Conservation (phyloP, 2,329 filamentous ascomycete genomes). For the Diplodia sapinea region DNA sequence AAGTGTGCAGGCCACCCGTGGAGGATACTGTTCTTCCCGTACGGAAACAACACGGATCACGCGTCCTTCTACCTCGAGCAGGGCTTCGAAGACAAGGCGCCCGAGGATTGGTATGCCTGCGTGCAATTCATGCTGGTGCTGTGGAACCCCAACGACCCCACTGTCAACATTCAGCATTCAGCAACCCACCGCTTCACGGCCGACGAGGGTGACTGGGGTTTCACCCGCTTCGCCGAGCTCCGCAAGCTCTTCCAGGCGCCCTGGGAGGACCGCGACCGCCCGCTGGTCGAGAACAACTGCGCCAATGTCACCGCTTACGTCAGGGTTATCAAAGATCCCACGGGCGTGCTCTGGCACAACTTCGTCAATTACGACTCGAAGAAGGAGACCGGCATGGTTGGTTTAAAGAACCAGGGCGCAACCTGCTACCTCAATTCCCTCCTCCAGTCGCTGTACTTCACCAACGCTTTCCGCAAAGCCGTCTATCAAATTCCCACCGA, state of each 20-base stretch:
- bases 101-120: conserved; percentile 95
- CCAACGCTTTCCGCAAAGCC: conserved; percentile 93
- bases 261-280: conserved; percentile 73
- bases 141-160: conserved; percentile 93
- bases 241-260: conserved; percentile 79
- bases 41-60: conserved; percentile 91
- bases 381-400: conserved; percentile 96
- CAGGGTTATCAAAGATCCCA: conserved; percentile 82
- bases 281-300: conserved; percentile 76
- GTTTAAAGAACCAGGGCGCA: conserved; percentile 94
- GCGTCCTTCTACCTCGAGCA: conserved; percentile 97
- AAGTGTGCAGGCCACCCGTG: conserved; percentile 86
- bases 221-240: conserved; percentile 93
- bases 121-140: conserved; percentile 94
- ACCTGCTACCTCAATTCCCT: conserved; percentile 61
- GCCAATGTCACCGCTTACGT: conserved; percentile 85
- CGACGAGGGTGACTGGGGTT: conserved; percentile 97
- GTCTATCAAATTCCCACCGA: conserved; percentile 97
- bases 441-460: conserved; percentile 55
- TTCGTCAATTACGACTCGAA: conserved; percentile 94
- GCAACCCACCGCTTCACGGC: conserved; percentile 97
- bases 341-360: conserved; percentile 88
- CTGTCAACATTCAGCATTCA: conserved; percentile 73
- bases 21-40: conserved; percentile 95
- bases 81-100: conserved; percentile 76